phyloP scores from a whole-genome alignment of 2,329 filamentous ascomycete species.

The Xylariomycetidae sp. region DNA sequence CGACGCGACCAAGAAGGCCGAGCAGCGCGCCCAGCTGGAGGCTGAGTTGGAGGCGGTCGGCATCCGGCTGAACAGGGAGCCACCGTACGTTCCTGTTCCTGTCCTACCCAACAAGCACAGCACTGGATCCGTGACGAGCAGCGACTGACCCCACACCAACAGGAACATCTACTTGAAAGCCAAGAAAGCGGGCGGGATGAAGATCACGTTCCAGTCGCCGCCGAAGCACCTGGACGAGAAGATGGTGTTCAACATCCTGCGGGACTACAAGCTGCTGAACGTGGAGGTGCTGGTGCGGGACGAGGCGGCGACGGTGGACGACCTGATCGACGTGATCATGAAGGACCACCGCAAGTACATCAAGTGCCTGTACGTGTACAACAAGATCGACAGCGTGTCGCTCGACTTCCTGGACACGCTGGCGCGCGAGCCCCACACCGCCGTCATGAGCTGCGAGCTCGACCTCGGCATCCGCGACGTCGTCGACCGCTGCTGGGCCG shows the following conservation, averaged over 20 bases:
- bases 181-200: conserved; percentile 97
- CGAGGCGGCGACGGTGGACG: conserved; percentile 91
- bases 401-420: conserved; percentile 90
- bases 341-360: conserved; percentile 98
- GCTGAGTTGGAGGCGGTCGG: conserved; percentile 92
- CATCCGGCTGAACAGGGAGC: conserved; percentile 84
- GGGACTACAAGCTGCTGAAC: conserved; percentile 98
- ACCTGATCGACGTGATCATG: conserved; percentile 99
- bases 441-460: conserved; percentile 95
- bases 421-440: conserved; percentile 87
- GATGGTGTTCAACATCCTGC: conserved; percentile 95
- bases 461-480: conserved; percentile 92
- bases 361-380: conserved; percentile 92
- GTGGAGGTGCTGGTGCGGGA: conserved; percentile 93
- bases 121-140: not conserved
- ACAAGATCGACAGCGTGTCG: conserved; percentile 96
- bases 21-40: conserved; percentile 85
- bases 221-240: conserved; percentile 94
- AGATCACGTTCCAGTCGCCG: conserved; percentile 88
- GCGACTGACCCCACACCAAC: conserved; percentile 4
- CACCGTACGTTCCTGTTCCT: conserved; percentile 56
- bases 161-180: conserved; percentile 96
- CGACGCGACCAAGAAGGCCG: conserved; percentile 92
- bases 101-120: too few relatives aligned
- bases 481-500: conserved; percentile 90